Percentiles rank a stretch among this genome's conserved stretches.
phyloP scores from a whole-genome alignment of 192 early-diverging fungal species.

The Backusella macrospora region DNA sequence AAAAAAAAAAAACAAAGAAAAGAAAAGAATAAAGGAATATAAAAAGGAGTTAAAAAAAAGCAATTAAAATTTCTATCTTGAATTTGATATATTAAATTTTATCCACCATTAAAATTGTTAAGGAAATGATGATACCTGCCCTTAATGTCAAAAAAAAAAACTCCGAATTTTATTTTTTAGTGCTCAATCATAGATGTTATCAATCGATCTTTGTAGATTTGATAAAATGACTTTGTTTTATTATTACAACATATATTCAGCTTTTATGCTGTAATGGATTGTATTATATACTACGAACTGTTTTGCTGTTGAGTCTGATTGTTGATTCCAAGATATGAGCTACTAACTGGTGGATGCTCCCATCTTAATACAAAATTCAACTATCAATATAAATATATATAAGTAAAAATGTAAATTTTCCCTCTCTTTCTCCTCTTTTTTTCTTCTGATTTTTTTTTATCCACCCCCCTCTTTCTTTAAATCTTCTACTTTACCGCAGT shows the following conservation, averaged over 20 bases:
- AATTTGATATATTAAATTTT: no score
- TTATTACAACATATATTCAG: not conserved
- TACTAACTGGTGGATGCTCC: slow-evolving; percentile 50
- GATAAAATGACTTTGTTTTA: not conserved
- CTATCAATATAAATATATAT: not conserved
- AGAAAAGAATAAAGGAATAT: no score
- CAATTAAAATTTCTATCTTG: no score
- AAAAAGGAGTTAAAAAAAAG: no score
- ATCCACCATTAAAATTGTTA: no score
- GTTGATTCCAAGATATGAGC: not conserved
- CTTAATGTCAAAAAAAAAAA: no score
- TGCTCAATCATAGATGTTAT: not conserved
- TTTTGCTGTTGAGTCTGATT: not conserved
- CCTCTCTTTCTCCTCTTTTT: not conserved
- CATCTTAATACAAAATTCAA: slow-evolving; percentile 20
- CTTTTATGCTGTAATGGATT: not conserved
- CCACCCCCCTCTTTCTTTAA: not conserved
- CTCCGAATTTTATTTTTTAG: not conserved
- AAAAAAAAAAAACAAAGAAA: not conserved
- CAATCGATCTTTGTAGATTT: not conserved
- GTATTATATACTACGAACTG: not conserved
- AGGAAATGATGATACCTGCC: no score
- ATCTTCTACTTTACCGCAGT: slow-evolving; percentile 36
- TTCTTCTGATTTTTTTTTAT: not conserved
- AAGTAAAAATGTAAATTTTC: not conserved